Conservation (phyloP, 805 yeast species). For the Starmerella riodocensis region DNA sequence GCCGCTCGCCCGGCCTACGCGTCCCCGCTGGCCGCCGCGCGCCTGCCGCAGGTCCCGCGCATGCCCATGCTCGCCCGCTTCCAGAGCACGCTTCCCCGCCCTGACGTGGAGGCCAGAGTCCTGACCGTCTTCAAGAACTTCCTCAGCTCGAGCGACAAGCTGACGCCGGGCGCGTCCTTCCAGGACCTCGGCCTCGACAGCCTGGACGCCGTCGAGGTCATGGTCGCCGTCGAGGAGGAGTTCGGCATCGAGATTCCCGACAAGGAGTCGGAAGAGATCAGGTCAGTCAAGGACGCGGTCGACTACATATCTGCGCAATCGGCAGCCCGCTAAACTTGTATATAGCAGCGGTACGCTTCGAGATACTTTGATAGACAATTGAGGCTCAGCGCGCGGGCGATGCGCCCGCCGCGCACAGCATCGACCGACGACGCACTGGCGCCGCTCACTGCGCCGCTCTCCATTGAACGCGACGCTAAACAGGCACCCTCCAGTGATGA, state of each 20-base stretch:
- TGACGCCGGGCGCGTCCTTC: constrained; percentile 31
- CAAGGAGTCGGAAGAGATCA: constrained; percentile 83
- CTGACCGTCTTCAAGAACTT: constrained; percentile 50
- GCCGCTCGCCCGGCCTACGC: constrained; percentile 12
- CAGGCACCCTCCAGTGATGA: too few relatives aligned
- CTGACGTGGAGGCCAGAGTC: constrained; percentile 72
- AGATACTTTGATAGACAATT: not conserved
- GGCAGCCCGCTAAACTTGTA: constrained; percentile 30
- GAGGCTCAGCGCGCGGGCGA: too few relatives aligned
- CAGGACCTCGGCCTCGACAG: constrained; percentile 79
- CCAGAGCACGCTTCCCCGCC: constrained; percentile 39
- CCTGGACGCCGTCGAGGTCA: constrained; percentile 85
- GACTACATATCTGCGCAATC: constrained; percentile 59
- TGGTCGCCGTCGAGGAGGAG: constrained; percentile 92
- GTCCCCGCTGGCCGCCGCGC: constrained; percentile 8
- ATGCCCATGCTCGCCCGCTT: constrained; percentile 19
- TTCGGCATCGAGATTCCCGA: constrained; percentile 37
- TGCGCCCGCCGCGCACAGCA: too few relatives aligned
- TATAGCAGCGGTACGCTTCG: not conserved
- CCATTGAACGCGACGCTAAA: too few relatives aligned
- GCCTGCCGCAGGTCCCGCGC: constrained; percentile 16
- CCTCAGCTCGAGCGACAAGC: constrained; percentile 23
- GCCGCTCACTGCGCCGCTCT: too few relatives aligned
- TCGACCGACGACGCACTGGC: too few relatives aligned
- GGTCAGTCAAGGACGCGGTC: constrained; percentile 85